phyloP scores from a whole-genome alignment of 1,284 basidiomycete species.

The Caloboletus firmus region DNA sequence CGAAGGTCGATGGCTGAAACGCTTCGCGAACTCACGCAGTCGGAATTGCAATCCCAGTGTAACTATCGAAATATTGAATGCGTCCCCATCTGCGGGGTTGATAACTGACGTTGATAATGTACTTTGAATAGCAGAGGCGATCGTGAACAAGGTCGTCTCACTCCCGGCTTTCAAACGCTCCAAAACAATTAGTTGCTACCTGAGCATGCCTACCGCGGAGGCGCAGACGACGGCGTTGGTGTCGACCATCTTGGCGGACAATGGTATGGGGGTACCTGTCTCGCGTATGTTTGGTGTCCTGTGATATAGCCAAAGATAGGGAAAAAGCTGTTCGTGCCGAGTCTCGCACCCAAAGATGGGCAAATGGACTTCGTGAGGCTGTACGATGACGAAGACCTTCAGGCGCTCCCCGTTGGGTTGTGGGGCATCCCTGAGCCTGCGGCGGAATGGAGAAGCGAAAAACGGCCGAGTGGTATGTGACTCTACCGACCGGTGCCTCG shows the following conservation, averaged over 20 bases:
- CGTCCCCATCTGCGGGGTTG: conserved; percentile 1
- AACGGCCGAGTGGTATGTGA: conserved; percentile 54
- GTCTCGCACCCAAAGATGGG: conserved; percentile 47
- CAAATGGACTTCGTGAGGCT: conserved; percentile 68
- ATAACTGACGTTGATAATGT: neutral
- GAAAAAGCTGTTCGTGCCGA: conserved; percentile 71
- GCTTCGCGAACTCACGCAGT: conserved; percentile 44
- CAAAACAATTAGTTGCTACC: conserved; percentile 64
- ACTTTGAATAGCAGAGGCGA: conserved; percentile 50
- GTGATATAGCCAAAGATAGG: conserved; percentile 39
- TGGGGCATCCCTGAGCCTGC: conserved; percentile 78
- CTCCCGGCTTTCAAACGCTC: conserved; percentile 51
- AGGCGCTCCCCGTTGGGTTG: conserved; percentile 52
- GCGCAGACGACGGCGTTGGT: conserved; percentile 55
- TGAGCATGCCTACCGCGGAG: conserved; percentile 75
- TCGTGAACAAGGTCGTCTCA: conserved; percentile 48
- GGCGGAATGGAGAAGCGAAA: conserved; percentile 41
- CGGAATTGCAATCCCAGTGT: conserved; percentile 63
- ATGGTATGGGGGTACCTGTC: conserved; percentile 18
- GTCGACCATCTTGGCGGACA: conserved; percentile 24
- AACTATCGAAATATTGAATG: conserved; percentile 3
- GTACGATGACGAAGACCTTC: conserved; percentile 57
- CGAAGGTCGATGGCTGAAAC: conserved; percentile 48
- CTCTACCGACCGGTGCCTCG: neutral
- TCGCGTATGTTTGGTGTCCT: neutral